phyloP scores from a whole-genome alignment of 345 rosid genomes.

The Ceriops tagal region DNA sequence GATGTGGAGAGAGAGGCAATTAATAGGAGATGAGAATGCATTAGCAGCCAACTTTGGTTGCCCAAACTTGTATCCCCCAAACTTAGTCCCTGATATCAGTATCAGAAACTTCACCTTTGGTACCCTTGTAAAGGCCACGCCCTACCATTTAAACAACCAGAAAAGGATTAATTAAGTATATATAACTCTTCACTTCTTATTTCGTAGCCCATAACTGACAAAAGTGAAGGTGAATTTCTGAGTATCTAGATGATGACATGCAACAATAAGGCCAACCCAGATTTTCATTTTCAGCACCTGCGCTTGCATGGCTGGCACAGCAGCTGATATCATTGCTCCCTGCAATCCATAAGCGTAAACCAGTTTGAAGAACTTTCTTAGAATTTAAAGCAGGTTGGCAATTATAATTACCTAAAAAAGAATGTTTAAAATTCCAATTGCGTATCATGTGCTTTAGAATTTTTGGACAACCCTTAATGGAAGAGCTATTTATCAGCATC shows the following conservation, averaged over 20 bases:
- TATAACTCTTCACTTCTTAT: not conserved
- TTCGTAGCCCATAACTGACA: not conserved
- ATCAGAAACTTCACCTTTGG: constrained; percentile 51
- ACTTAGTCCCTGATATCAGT: constrained; percentile 43
- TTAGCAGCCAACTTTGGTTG: constrained; percentile 45
- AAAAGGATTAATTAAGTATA: not conserved
- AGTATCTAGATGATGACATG: no score
- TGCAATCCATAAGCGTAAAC: constrained; percentile 12
- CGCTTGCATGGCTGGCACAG: constrained; percentile 47
- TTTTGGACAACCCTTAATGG: no score
- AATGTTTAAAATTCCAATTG: no score
- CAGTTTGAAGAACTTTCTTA: not conserved
- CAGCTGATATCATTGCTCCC: constrained; percentile 46
- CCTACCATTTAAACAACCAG: constrained; percentile 13
- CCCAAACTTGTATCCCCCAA: constrained; percentile 39
- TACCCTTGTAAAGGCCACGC: constrained; percentile 36
- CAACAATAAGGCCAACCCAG: no score
- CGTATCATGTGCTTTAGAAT: no score
- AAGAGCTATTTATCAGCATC: no score
- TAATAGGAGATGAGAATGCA: constrained; percentile 49
- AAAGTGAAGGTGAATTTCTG: no score
- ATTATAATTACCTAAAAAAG: no score
- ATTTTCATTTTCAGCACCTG: constrained; percentile 22
- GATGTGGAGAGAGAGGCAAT: constrained; percentile 57
- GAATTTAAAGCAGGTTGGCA: no score